These are phyloP conservation scores for Boechera retrofracta DNA, from an alignment of 345 rosid genomes.

Conservation along the genomic window DNA sequence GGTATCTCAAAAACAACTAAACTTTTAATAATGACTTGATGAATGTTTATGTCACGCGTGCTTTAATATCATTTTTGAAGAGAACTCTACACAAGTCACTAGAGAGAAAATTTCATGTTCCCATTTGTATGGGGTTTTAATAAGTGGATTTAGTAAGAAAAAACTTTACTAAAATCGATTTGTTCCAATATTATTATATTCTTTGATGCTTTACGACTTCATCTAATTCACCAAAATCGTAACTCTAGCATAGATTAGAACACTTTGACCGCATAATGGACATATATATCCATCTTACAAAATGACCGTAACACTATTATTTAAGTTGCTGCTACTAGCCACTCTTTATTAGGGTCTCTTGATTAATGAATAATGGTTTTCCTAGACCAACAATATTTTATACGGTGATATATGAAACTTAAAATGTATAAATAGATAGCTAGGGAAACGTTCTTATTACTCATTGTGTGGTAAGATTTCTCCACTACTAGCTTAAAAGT, in stretches of 20 bases:
- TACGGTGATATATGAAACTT: too few species aligned
- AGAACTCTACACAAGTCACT: too few species aligned
- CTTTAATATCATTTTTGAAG: background rate
- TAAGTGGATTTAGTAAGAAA: too few species aligned
- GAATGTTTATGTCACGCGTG: background rate
- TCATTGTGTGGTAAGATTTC: too few species aligned
- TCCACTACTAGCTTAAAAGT: background rate
- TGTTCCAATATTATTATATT: too few species aligned
- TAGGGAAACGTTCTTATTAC: too few species aligned
- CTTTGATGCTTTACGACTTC: background rate
- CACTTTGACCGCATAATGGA: background rate
- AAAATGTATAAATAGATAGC: too few species aligned
- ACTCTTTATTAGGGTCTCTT: background rate
- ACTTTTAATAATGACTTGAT: background rate
- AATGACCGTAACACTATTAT: background rate
- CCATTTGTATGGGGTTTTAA: too few species aligned
- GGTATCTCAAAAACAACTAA: background rate
- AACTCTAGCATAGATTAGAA: background rate
- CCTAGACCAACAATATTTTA: too few species aligned
- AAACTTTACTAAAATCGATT: too few species aligned
- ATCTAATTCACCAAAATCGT: background rate
- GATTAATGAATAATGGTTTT: background rate
- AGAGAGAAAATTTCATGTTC: too few species aligned
- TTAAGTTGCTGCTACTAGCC: background rate
- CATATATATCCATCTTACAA: background rate